Evolutionary conservation across 208 protist species (phyloP).

Genomic region (Leishmania major): DNA sequence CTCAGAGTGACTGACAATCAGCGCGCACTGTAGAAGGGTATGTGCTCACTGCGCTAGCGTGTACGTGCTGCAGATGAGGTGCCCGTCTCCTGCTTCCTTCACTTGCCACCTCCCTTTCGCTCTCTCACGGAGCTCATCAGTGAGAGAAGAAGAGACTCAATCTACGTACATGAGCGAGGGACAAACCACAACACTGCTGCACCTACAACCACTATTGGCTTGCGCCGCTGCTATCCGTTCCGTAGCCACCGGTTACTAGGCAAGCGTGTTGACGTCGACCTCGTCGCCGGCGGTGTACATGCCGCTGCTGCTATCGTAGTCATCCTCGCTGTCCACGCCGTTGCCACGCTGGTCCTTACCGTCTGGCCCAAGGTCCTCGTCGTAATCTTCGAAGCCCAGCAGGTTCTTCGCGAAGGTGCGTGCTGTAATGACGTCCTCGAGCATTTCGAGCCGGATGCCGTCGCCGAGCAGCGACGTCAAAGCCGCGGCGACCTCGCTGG

Average conservation of each 20-base stretch:
- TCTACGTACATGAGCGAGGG: constrained; percentile 7
- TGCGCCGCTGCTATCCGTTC: neutral
- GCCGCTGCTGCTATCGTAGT: constrained; percentile 1
- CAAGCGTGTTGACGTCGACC: neutral
- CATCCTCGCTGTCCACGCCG: constrained; percentile 1
- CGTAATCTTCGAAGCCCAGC: constrained; percentile 92
- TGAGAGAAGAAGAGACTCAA: neutral
- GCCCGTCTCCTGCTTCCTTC: neutral
- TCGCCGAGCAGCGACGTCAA: constrained; percentile 90
- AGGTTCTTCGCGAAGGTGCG: constrained; percentile 89
- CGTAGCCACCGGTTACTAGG: neutral
- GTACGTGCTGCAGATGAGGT: neutral
- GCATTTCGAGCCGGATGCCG: constrained; percentile 83
- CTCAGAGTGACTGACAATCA: neutral
- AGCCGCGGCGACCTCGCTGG: constrained; percentile 70
- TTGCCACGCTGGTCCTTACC: constrained; percentile 3
- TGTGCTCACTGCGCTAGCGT: neutral
- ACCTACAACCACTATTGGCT: neutral
- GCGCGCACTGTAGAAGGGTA: neutral
- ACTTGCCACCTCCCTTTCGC: no score
- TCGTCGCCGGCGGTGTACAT: neutral
- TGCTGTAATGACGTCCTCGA: constrained; percentile 88
- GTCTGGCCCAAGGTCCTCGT: constrained; percentile 27
- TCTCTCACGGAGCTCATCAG: no score
- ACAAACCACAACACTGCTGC: neutral